These are phyloP conservation scores for Pseudogymnoascus sp. DNA, from an alignment of 2,329 filamentous ascomycete species.

Conservation along the genomic window DNA sequence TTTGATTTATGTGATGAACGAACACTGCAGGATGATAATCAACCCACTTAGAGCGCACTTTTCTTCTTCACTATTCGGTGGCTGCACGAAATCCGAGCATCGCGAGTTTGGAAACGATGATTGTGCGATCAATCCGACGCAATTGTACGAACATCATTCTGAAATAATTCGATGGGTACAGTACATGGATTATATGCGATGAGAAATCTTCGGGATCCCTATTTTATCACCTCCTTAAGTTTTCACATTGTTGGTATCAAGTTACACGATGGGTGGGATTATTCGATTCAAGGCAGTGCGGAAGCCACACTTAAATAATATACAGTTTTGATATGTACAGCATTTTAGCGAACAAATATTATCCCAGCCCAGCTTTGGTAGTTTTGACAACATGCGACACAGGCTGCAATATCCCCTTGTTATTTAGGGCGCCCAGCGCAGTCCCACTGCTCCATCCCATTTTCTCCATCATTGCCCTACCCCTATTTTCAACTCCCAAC, in stretches of 20 bases:
- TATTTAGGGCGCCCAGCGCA: slow-evolving; percentile 69
- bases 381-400: slow-evolving; percentile 83
- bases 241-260: not conserved
- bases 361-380: slow-evolving; percentile 71
- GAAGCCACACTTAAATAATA: not conserved
- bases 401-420: slow-evolving; percentile 80
- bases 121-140: not conserved
- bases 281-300: not conserved
- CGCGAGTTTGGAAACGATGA: not conserved
- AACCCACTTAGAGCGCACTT: not conserved
- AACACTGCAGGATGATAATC: not conserved
- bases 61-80: not conserved
- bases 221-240: not conserved
- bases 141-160: not conserved
- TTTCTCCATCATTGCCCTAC: slow-evolving; percentile 81
- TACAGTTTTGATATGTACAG: slow-evolving; percentile 7
- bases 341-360: slow-evolving; percentile 12
- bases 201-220: not conserved
- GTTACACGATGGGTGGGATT: not conserved
- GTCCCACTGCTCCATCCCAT: slow-evolving; percentile 94
- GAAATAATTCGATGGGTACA: not conserved
- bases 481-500: slow-evolving; percentile 72
- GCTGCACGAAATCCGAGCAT: not conserved
- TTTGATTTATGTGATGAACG: not conserved
- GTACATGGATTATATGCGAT: not conserved